Evolutionary conservation across 257 asterid species (phyloP), one percentile per base, ranked within the genome.

Genomic region (Solanum sejunctum): DNA sequence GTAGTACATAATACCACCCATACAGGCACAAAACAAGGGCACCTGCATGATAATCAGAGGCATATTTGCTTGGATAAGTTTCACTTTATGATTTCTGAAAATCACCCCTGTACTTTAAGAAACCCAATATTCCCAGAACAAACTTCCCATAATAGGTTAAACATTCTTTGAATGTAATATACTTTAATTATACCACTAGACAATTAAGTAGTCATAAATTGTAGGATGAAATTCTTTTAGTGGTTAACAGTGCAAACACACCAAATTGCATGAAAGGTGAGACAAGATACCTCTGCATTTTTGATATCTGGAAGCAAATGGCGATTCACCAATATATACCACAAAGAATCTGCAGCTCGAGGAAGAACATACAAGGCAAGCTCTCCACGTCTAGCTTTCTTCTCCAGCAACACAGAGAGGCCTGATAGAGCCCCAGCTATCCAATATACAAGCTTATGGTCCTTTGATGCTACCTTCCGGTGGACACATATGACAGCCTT

Each of bases 1-100:
- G 91, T 97, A 97, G 89, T 97, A 97, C 99, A 97, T 97, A 77
- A 97, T 92, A 84, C 98, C 99, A 70, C 99, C 99, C 99, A 95
- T 97, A 87, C 99, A 93, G 3, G 97, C 94, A 83, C 98, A 93
- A 90, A 97, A 97, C 87, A 97, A 89, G 70, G 93, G 98, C 87
- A 97, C 99, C 99, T 97, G 85, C 52, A 77, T 15, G 52, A 51
- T 63, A 77, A 77, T 77, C 82, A 77, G 82, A 77, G 45, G 21
- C 45, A 51, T 75, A 75, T 77, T 77, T 77, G 26, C 17, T 26
- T 77, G 82, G 82, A 77, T 52, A 77, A 26, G 82, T 77, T 77
- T 26, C 63, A 77, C 18, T 51, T 15, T 45, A 77, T 6, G 21
- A 71, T 71, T 71, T 71, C 55, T 43, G 17, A 71, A 71, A 41